Base-by-base conservation (phyloP, 106 monocot species). In the Chionographis japonica region DNA sequence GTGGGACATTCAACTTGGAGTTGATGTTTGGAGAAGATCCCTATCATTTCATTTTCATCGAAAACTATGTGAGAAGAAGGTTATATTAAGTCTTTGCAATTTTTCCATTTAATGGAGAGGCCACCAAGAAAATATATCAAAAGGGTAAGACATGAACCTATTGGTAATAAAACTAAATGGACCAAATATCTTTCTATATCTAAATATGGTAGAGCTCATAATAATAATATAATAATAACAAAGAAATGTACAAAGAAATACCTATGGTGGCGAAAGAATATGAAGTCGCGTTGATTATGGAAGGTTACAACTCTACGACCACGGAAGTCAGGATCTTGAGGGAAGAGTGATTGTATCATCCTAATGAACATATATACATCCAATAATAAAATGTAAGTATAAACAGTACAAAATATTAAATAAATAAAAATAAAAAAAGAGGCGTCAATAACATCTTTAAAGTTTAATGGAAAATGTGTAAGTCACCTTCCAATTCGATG, bases 251-350 rank as follows among this genome's bases (percentile, higher is more conserved):
- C 40, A 12, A 15, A 74, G 12, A 71, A 17, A 54, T 81, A 92
- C 97, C 89, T 92, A 72, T 97, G 97, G 37, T 97, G 97, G 6
- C 97, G 89, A 59, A 97, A 97, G 56, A 97, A 97, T 72, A 97
- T 87, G 65, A 92, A 97, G 60, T 97, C 97, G 35, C 97, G 76
- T 78, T 97, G 92, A 61, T 97, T 97, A 79, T 92, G 97, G 72
- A 97, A 97, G 35, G 97, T 97, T 50, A 85, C 97, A 76, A 92
- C 97, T 61, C 86, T 79, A 37, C 97, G 86, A 52, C 97, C 97
- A 57, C 89, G 86, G 46, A 89, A 97, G 35, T 89, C 59, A 52
- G 97, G 97, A 70, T 78, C 78, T 71, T 92, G 89, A 56, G 86
- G 97, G 64, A 97, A 97, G 54, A 97, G 81, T 18, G 97, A 87